Conservation (phyloP, 352 stramenopile species). For the Nothophytophthora sp. region DNA sequence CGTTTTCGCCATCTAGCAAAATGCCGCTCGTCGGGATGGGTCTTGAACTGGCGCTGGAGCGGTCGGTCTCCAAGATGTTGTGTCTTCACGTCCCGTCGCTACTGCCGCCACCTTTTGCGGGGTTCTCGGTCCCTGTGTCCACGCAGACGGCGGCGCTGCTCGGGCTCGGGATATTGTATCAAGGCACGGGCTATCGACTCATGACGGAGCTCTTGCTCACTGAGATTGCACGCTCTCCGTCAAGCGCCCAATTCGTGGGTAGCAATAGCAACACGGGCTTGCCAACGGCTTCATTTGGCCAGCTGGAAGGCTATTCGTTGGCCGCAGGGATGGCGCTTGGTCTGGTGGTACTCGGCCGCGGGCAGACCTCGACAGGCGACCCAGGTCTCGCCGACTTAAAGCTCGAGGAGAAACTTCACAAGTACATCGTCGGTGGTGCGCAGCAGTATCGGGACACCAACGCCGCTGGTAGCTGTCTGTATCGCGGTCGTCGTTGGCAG, state of each 20-base stretch:
- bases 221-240: conserved; percentile 93
- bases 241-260: conserved; percentile 66
- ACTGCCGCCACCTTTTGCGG: conserved; percentile 92
- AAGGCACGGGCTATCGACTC: conserved; percentile 94
- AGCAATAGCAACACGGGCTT: conserved; percentile 40
- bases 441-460: conserved; percentile 48
- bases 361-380: conserved; percentile 62
- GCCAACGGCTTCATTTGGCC: conserved; percentile 68
- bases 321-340: conserved; percentile 93
- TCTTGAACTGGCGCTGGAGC: conserved; percentile 70
- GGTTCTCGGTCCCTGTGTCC: conserved; percentile 95
- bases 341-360: conserved; percentile 93
- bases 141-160: conserved; percentile 96
- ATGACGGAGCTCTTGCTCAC: conserved; percentile 98
- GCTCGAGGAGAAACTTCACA: conserved; percentile 97
- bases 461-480: conserved; percentile 59
- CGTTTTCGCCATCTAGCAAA: conserved; percentile 28
- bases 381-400: conserved; percentile 94
- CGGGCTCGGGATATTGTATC: conserved; percentile 96
- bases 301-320: conserved; percentile 95
- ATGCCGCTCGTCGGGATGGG: conserved; percentile 40
- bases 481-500: conserved; percentile 71
- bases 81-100: conserved; percentile 98
- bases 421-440: conserved; percentile 91
- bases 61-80: conserved; percentile 97